Evolutionary conservation across 2,329 filamentous ascomycete genomes (phyloP).

Genomic region (Torrubiella hemipterigena): DNA sequence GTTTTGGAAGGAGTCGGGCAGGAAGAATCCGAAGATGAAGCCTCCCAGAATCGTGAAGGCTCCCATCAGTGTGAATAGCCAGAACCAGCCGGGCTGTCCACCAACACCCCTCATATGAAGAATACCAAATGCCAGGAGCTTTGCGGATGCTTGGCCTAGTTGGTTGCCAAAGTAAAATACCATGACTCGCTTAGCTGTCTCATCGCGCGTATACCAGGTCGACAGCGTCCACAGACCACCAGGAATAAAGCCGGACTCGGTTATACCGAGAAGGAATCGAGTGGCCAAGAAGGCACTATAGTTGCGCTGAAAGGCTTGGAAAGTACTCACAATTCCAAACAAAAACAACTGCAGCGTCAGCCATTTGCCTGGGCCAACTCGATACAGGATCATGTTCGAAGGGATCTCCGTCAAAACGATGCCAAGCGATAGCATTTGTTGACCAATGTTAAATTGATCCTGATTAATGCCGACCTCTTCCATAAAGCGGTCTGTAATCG

Average conservation of each 20-base stretch:
- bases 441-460: constrained; percentile 39
- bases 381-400: constrained; percentile 22
- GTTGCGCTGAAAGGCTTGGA: constrained; percentile 38
- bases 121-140: constrained; percentile 31
- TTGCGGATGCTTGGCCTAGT: constrained; percentile 26
- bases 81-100: constrained; percentile 41
- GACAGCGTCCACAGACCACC: constrained; percentile 38
- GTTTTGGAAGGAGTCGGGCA: constrained; percentile 32
- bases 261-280: constrained; percentile 38
- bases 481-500: constrained; percentile 36
- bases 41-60: constrained; percentile 34
- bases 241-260: constrained; percentile 43
- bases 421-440: constrained; percentile 35
- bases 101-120: constrained; percentile 36
- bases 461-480: constrained; percentile 35
- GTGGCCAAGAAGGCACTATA: constrained; percentile 35
- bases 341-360: constrained; percentile 39
- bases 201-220: constrained; percentile 40
- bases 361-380: constrained; percentile 27
- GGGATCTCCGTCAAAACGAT: constrained; percentile 30
- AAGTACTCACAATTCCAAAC: constrained; percentile 39
- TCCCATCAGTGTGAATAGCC: constrained; percentile 42
- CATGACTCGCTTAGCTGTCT: constrained; percentile 39
- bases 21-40: constrained; percentile 26
- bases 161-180: constrained; percentile 46